Percentiles rank a stretch among this genome's conserved stretches.
phyloP scores from a whole-genome alignment of 352 stramenopile genomes.

The Pythium phragmitis region DNA sequence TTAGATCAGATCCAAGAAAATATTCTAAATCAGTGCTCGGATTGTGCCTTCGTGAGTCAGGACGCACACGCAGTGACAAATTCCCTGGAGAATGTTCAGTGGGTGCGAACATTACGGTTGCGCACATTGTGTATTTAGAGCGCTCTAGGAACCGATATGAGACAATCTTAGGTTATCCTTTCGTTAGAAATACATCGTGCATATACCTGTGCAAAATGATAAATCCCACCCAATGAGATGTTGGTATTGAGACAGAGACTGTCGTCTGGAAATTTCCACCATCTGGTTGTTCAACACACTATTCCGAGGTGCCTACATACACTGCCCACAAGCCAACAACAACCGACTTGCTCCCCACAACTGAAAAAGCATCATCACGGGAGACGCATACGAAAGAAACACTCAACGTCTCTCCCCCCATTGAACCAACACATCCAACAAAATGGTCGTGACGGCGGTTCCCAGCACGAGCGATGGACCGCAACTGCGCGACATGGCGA shows the following conservation, averaged over 20 bases:
- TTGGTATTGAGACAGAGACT: conserved; percentile 15
- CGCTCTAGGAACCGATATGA: neutral
- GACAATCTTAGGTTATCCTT: neutral
- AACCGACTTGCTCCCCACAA: conserved; percentile 6
- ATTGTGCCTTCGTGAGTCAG: no score
- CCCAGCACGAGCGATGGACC: conserved; percentile 10
- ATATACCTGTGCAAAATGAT: neutral
- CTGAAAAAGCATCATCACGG: conserved; percentile 11
- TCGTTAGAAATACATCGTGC: neutral
- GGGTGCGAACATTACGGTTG: neutral
- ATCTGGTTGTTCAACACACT: neutral
- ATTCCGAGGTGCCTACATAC: neutral
- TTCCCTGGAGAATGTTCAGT: neutral
- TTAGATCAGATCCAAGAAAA: neutral
- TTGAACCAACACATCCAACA: conserved; percentile 5
- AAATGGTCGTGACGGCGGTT: conserved; percentile 20
- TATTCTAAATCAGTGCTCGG: no score
- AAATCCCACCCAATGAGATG: neutral
- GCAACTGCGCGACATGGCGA: conserved; percentile 10
- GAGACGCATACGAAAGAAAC: conserved; percentile 4
- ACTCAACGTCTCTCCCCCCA: neutral
- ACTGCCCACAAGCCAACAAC: conserved; percentile 4
- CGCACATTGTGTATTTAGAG: neutral
- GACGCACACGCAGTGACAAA: neutral
- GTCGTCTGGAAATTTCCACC: conserved; percentile 15